A percentile compares a stretch with the other conserved stretches of the same genome.
Conservation (phyloP, 306 rosid genomes). For the Dryas octopetala region DNA sequence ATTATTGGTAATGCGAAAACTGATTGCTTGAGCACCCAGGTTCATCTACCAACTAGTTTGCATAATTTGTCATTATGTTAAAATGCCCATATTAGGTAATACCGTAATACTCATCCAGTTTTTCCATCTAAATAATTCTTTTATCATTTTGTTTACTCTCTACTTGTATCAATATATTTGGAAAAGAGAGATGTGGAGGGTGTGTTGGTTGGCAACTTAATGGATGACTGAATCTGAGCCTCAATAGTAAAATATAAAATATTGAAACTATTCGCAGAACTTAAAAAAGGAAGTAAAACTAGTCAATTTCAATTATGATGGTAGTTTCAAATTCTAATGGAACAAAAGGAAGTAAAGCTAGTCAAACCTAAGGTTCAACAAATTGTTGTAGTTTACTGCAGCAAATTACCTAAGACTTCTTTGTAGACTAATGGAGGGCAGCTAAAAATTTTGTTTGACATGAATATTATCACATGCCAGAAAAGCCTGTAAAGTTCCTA, state of each 20-base stretch:
- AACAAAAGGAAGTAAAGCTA: background rate
- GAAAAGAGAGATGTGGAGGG: background rate
- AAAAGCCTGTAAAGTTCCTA: too few relatives aligned
- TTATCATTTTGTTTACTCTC: background rate
- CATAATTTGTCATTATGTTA: background rate
- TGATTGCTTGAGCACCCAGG: background rate
- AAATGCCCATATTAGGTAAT: background rate
- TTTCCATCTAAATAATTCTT: background rate
- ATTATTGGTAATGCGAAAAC: constrained; percentile 3
- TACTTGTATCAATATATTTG: background rate
- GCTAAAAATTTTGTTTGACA: background rate
- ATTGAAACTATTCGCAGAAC: background rate
- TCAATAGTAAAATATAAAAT: background rate
- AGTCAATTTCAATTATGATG: background rate
- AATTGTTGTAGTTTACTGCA: constrained; percentile 1
- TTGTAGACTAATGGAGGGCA: background rate
- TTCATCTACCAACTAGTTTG: constrained; percentile 6
- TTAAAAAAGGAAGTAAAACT: background rate
- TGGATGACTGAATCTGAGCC: background rate
- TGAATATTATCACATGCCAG: too few relatives aligned
- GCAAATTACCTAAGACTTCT: background rate
- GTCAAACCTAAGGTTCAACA: background rate
- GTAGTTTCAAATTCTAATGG: background rate
- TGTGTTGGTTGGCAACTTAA: background rate
- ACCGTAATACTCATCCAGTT: background rate